Conservation (phyloP, 2,329 filamentous ascomycete genomes). For the Arthrobotrys sinensis region DNA sequence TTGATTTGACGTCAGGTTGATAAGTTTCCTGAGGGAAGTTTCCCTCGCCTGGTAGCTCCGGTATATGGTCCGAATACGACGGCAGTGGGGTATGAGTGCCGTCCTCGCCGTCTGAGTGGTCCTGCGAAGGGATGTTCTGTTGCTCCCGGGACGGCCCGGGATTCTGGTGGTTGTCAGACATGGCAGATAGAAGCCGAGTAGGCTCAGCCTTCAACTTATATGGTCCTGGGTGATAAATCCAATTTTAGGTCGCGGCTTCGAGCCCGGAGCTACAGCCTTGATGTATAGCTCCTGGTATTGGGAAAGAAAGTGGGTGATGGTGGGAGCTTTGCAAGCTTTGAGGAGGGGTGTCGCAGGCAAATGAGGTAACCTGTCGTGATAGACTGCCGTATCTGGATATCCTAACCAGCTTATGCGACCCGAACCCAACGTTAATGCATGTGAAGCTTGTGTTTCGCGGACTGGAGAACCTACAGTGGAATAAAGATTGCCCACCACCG, state of each 20-base stretch:
- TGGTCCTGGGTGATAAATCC: background rate
- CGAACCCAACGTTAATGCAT: background rate
- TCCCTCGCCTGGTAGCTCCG: slow-evolving; percentile 22
- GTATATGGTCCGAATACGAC: slow-evolving; percentile 36
- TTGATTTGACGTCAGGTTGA: slow-evolving; percentile 40
- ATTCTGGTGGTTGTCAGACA: slow-evolving; percentile 45
- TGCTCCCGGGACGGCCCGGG: slow-evolving; percentile 30
- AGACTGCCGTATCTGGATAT: slow-evolving; percentile 13
- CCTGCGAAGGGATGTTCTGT: slow-evolving; percentile 13
- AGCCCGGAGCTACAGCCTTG: background rate
- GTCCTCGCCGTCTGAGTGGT: slow-evolving; percentile 18
- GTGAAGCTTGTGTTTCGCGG: background rate
- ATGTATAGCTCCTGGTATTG: background rate
- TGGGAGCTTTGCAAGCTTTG: background rate
- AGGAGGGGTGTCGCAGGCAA: slow-evolving; percentile 9
- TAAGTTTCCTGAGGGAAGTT: slow-evolving; percentile 12
- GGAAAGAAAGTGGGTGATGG: background rate
- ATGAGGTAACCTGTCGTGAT: slow-evolving; percentile 8
- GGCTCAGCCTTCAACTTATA: slow-evolving; percentile 26
- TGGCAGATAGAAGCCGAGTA: slow-evolving; percentile 14
- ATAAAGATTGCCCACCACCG: background rate
- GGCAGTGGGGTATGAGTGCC: slow-evolving; percentile 31
- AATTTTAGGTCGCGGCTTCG: background rate
- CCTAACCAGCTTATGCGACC: background rate
- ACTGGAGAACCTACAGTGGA: slow-evolving; percentile 9